Base-by-base conservation (phyloP, 768 basidiomycete genomes). In the Wakefieldia striispora region DNA sequence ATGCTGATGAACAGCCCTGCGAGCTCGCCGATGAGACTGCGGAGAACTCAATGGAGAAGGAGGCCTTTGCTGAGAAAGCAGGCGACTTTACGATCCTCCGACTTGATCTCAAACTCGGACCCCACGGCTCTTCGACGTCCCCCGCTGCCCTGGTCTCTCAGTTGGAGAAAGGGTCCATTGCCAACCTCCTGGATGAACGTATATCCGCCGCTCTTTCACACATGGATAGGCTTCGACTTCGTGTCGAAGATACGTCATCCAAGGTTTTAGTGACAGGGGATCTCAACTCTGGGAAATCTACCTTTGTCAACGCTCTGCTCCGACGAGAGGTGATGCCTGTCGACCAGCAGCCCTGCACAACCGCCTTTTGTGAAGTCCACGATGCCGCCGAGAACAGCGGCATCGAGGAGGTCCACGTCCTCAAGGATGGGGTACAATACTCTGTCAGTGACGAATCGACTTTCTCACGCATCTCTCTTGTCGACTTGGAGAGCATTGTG, bases 231-330 rank as follows among this genome's bases (percentile, higher is more conserved):
- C 85, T 99, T 54, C 86, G 86, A 29, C 77, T 81, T 43, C 91
- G 97, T 35, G 84, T 98, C 13, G 77, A 88, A 65, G 95, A 97
- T 67, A 92, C 85, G 6, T 88, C 91, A 1, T 95, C 93, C 61
- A 92, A 97, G 67, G 93, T 99, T 43, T 83, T 99, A 55, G 93
- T 99, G 50, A 98, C 97, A 20, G 97, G 97, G 52, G 97, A 99
- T 66, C 78, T 99, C 51, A 99, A 99, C 67, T 89, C 97, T 31
- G 97, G 97, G 61, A 99, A 99, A 71, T 97, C 94, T 17, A 98
- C 97, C 0, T 91, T 99, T 65, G 92, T 99, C 65, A 99, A 99
- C 63, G 91, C 95, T 5, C 75, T 99, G 29, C 82, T 99, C 5
- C 78, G 93, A 40, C 80, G 93, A 6, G 83, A 91, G 62, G 84